A percentile compares a stretch with the other conserved stretches of the same genome.
phyloP scores from a whole-genome alignment of 768 basidiomycete species.

The Tulasnella sp. region DNA sequence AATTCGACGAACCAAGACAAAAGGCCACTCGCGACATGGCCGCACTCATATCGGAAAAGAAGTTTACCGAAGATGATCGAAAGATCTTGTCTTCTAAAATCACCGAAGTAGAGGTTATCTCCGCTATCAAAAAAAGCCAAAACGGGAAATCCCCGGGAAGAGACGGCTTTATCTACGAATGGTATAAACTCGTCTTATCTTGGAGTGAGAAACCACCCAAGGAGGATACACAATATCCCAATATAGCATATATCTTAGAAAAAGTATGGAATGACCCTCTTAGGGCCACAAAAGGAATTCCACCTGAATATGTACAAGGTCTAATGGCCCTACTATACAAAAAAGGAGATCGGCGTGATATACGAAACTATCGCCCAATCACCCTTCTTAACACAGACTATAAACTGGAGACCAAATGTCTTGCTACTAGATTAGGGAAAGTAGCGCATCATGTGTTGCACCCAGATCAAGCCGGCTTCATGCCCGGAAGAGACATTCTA shows the following conservation, averaged over 20 bases:
- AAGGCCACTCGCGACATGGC: not conserved
- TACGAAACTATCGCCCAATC: constrained; percentile 9
- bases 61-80: not conserved
- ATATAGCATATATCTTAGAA: not conserved
- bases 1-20: not conserved
- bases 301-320: not conserved
- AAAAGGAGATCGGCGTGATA: not conserved
- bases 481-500: constrained; percentile 3
- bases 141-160: constrained; percentile 4
- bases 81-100: too few relatives aligned
- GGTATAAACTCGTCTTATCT: constrained; percentile 9
- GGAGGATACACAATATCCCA: not conserved
- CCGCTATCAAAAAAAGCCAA: not conserved
- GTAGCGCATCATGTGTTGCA: not conserved
- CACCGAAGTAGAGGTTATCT: not conserved
- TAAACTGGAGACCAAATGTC: constrained; percentile 3
- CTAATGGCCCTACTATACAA: constrained; percentile 8
- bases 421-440: not conserved
- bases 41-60: not conserved
- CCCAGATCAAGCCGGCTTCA: constrained; percentile 5
- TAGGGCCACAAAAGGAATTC: too few relatives aligned
- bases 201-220: not conserved
- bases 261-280: not conserved
- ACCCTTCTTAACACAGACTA: constrained; percentile 9
- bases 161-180: constrained; percentile 7